These are phyloP conservation scores for Leccinum boreale DNA, from an alignment of 768 basidiomycete species.

Conservation along the genomic window DNA sequence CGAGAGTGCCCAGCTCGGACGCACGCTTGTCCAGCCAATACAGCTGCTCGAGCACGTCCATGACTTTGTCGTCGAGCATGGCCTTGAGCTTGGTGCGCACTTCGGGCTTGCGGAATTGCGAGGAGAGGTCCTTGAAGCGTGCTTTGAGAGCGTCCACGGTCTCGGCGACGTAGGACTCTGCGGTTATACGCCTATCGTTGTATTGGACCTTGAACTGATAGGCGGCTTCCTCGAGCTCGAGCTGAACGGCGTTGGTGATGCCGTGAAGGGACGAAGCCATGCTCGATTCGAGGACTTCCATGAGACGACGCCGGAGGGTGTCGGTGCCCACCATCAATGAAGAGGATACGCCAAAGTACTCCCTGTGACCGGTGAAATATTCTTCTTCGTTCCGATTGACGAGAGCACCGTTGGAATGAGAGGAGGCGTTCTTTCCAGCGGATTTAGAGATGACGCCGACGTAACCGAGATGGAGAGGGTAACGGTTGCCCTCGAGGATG, in stretches of 20 bases:
- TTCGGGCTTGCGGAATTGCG: conserved; percentile 84
- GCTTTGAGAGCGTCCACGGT: conserved; percentile 91
- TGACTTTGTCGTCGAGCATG: conserved; percentile 94
- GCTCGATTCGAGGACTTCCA: conserved; percentile 96
- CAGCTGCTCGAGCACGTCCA: conserved; percentile 95
- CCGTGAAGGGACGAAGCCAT: conserved; percentile 96
- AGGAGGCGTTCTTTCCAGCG: conserved; percentile 49
- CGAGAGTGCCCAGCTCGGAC: conserved; percentile 68
- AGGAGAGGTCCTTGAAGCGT: conserved; percentile 81
- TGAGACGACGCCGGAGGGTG: conserved; percentile 83
- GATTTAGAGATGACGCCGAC: conserved; percentile 94
- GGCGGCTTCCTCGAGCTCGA: conserved; percentile 93
- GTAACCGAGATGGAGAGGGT: conserved; percentile 96
- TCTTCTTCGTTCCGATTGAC: conserved; percentile 58
- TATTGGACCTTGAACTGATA: conserved; percentile 99
- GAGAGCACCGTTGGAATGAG: conserved; percentile 47
- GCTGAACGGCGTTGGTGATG: conserved; percentile 95
- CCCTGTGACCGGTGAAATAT: conserved; percentile 62
- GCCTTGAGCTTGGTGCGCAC: conserved; percentile 85
- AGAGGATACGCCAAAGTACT: conserved; percentile 57
- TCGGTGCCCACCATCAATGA: conserved; percentile 88
- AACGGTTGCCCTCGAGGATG: conserved; percentile 85
- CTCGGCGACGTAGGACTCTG: conserved; percentile 97
- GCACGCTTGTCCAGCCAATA: conserved; percentile 95
- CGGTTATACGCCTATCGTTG: conserved; percentile 91